phyloP scores from a whole-genome alignment of 2,329 filamentous ascomycete genomes.

The Nigrospora oryzae region DNA sequence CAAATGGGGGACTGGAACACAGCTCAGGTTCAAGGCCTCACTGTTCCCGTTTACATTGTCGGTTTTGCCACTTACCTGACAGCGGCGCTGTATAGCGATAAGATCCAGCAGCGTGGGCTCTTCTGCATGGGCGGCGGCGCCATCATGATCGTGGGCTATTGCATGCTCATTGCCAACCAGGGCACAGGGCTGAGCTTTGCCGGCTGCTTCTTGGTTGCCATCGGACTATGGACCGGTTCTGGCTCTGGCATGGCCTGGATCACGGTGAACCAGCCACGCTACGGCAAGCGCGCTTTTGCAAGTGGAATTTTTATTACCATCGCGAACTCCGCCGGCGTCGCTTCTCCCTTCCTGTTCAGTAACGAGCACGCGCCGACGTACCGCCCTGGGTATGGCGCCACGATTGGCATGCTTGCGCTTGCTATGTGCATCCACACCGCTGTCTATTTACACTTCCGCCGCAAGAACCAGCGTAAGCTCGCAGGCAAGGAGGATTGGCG shows the following conservation, averaged over 20 bases:
- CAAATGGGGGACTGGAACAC: constrained; percentile 48
- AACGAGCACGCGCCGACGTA: constrained; percentile 33
- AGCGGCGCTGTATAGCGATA: constrained; percentile 49
- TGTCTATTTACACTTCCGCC: constrained; percentile 19
- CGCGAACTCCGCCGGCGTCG: constrained; percentile 55
- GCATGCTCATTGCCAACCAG: constrained; percentile 45
- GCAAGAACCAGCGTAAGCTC: constrained; percentile 25
- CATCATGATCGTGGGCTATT: constrained; percentile 47
- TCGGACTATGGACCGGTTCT: constrained; percentile 44
- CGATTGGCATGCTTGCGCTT: constrained; percentile 35
- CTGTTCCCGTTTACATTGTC: constrained; percentile 58
- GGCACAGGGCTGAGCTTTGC: constrained; percentile 53
- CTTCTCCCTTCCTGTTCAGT: constrained; percentile 49
- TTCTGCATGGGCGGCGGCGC: constrained; percentile 43
- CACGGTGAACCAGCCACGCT: constrained; percentile 51
- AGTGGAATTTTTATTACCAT: constrained; percentile 53
- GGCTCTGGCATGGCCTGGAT: constrained; percentile 29
- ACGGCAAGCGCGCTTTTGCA: constrained; percentile 55
- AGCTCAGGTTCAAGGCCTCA: constrained; percentile 55
- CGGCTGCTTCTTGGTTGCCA: constrained; percentile 52
- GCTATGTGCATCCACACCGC: constrained; percentile 18
- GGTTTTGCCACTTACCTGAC: constrained; percentile 53
- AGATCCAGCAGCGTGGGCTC: constrained; percentile 44
- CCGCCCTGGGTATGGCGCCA: constrained; percentile 41
- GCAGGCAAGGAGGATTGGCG: constrained; percentile 28